Base-by-base conservation (phyloP, 2,329 filamentous ascomycete genomes). In the Juglanconis oblonga region DNA sequence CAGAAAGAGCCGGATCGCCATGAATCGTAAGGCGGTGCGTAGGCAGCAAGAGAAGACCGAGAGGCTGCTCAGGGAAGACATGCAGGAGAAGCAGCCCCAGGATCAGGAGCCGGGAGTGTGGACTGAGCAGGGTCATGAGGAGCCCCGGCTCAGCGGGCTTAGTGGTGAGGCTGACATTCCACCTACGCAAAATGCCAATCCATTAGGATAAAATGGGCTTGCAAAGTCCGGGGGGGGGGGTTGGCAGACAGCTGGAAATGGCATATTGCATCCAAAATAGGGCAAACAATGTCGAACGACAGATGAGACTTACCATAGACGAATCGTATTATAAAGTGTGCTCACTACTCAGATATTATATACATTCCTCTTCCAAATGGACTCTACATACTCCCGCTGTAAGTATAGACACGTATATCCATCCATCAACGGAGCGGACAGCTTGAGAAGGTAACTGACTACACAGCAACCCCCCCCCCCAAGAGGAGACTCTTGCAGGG, bases 111-210 rank as follows among this genome's bases (percentile, higher is more conserved):
- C 65, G 5, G 70, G 69, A 3, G 61, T 70, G 8, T 76, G 73
- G 74, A 67, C 67, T 9, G 67, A 73, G 45, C 70, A 71, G 57
- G 70, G 70, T 31, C 71, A 74, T 13, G 68, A 72, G 61, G 74
- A 77, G 61, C 71, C 74, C 1, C 61, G 75, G 17, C 69, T 64
- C 38, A 63, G 70, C 6, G 69, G 68, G 48, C 38, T 63, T 5
- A 61, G 59, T 6, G 65, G 71, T 53, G 52, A 62, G 11, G 58
- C 64, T 4, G 48, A 45, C 29, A 42, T 48, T 7, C 48, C 56
- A 11, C 38, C n/a, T 32, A 13, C 29, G 2, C 55, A 55, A 48
- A 29, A 63, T 61, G 61, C 55, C 63, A 33, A 52, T 64, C 11
- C 24, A 24, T 24, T 31, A 65, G 66, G 52, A 69, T 65, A 42